A percentile compares a stretch with the other conserved stretches of the same genome.
Conservation (phyloP, 139 green algal species). For the Auxenochlorella pyrenoidosa region DNA sequence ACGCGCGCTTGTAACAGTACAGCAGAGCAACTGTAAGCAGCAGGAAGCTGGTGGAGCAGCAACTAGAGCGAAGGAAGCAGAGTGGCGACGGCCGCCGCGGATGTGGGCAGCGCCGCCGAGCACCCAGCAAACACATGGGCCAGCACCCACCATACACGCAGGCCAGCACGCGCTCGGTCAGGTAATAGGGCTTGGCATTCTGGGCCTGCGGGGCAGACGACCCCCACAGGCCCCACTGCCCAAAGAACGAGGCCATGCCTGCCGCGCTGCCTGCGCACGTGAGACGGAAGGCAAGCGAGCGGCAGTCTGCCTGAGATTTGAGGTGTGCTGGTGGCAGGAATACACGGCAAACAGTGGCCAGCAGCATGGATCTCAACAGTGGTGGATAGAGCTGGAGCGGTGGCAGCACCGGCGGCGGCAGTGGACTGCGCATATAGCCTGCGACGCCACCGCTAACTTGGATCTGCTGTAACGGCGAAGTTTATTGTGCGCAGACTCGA, state of each 20-base stretch:
- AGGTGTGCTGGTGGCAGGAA: too few species aligned
- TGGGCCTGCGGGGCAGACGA: not conserved
- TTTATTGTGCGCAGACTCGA: too few species aligned
- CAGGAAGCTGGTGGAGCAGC: not conserved
- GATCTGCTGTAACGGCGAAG: too few species aligned
- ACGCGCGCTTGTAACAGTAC: too few species aligned
- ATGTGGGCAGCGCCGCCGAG: too few species aligned
- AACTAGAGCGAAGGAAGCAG: not conserved
- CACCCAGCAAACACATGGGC: not conserved
- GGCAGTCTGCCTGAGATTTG: too few species aligned
- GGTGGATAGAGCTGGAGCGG: not conserved
- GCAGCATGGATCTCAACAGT: not conserved
- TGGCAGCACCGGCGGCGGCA: not conserved
- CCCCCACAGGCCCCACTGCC: slow-evolving; percentile 19
- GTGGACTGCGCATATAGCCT: not conserved
- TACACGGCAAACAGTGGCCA: not conserved
- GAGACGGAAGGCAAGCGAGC: too few species aligned
- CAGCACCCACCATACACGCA: slow-evolving; percentile 32
- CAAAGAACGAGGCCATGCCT: not conserved
- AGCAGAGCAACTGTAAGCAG: not conserved
- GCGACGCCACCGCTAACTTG: too few species aligned
- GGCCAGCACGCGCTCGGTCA: slow-evolving; percentile 39
- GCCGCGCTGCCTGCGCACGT: too few species aligned
- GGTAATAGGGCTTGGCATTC: slow-evolving; percentile 30
- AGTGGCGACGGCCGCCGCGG: not conserved